Percentiles rank a stretch among this genome's conserved stretches.
These are phyloP conservation scores for Multifurca ochricompacta DNA, from an alignment of 768 basidiomycete species.

Conservation along the genomic window DNA sequence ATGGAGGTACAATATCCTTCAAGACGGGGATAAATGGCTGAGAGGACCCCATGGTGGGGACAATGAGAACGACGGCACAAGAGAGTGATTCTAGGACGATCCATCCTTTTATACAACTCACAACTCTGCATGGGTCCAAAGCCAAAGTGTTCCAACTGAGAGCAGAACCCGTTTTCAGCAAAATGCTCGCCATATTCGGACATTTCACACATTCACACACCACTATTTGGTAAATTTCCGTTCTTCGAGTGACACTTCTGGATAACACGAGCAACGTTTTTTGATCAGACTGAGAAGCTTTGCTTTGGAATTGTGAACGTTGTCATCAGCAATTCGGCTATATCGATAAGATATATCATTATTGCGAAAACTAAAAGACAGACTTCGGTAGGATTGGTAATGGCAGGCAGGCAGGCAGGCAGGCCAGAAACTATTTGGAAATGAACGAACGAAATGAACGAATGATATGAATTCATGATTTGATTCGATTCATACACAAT, in stretches of 20 bases:
- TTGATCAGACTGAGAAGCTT: slow-evolving; percentile 5
- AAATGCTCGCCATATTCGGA: slow-evolving; percentile 13
- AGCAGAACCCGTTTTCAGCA: slow-evolving; percentile 3
- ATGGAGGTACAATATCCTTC: slow-evolving; percentile 16
- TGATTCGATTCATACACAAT: too few relatives aligned
- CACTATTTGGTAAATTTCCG: slow-evolving; percentile 13
- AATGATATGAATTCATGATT: slow-evolving; percentile 10
- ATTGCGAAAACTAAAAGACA: too few relatives aligned
- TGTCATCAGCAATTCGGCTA: too few relatives aligned
- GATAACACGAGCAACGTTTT: slow-evolving; percentile 10
- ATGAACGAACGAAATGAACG: too few relatives aligned
- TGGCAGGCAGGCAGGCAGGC: too few relatives aligned
- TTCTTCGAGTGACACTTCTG: slow-evolving; percentile 19
- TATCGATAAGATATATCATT: neutral
- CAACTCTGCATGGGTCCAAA: slow-evolving; percentile 2
- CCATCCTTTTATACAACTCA: slow-evolving; percentile 18
- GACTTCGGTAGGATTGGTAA: too few relatives aligned
- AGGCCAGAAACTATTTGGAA: neutral
- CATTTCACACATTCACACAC: slow-evolving; percentile 18
- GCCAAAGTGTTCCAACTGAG: slow-evolving; percentile 4
- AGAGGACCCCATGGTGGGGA: slow-evolving; percentile 15
- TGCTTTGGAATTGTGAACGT: slow-evolving; percentile 8
- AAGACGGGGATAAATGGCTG: slow-evolving; percentile 18
- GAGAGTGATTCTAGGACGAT: slow-evolving; percentile 8
- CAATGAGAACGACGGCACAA: slow-evolving; percentile 11